phyloP scores from a whole-genome alignment of 345 rosid genomes.

The Turnera subulata region DNA sequence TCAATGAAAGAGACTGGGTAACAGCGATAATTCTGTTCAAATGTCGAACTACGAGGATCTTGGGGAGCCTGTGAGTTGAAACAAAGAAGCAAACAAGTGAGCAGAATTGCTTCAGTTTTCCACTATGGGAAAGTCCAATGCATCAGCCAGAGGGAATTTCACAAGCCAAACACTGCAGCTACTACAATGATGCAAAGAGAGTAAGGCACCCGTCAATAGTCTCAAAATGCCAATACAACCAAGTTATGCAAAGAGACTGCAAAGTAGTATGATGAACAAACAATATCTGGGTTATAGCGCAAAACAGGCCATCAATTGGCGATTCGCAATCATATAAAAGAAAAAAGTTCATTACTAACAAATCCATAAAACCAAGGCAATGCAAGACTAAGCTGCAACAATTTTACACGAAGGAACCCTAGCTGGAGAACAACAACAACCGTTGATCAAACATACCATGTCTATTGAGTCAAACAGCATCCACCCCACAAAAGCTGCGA shows the following conservation, averaged over 20 bases:
- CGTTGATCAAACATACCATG: slow-evolving; percentile 12
- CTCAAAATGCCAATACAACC: too few species aligned
- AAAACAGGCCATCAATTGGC: too few species aligned
- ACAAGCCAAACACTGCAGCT: too few species aligned
- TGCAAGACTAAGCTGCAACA: neutral
- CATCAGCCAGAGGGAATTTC: neutral
- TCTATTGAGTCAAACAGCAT: neutral
- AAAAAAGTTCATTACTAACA: too few species aligned
- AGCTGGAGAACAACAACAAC: neutral
- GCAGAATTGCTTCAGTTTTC: neutral
- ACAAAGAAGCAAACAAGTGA: slow-evolving; percentile 7
- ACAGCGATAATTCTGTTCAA: slow-evolving; percentile 52
- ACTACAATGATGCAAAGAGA: too few species aligned
- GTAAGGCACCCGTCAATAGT: too few species aligned
- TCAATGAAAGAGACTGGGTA: slow-evolving; percentile 63
- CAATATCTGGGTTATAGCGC: too few species aligned
- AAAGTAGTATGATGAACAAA: too few species aligned
- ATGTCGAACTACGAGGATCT: slow-evolving; percentile 24
- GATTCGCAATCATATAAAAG: too few species aligned
- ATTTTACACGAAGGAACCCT: slow-evolving; percentile 1
- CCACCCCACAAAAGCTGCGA: slow-evolving; percentile 1
- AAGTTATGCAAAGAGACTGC: too few species aligned
- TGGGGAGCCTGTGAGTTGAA: slow-evolving; percentile 31
- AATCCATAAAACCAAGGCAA: too few species aligned
- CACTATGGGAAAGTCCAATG: neutral